Evolutionary conservation across 495 filamentous ascomycete genomes (phyloP).

Genomic region (Aspergillus bertholletiae): DNA sequence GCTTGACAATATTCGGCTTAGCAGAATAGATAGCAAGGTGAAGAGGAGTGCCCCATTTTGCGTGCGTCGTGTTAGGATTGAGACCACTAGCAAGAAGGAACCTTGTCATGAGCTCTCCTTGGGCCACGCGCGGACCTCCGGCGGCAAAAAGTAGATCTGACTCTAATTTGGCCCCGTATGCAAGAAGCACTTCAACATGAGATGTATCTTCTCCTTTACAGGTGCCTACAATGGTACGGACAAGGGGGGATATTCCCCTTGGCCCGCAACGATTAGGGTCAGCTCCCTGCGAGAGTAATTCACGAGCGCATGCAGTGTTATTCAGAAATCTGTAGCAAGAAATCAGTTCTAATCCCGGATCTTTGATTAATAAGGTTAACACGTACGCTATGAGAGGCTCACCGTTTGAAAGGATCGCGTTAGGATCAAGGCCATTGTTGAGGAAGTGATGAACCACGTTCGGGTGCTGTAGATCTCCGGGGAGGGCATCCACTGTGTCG

Average conservation of each 20-base stretch:
- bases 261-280: slow-evolving; percentile 4
- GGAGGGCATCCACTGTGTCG: background rate
- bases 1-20: slow-evolving; percentile 7
- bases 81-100: slow-evolving; percentile 13
- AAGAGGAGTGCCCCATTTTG: slow-evolving; percentile 11
- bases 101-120: slow-evolving; percentile 9
- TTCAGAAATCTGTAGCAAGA: background rate
- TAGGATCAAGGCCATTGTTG: slow-evolving; percentile 91
- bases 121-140: slow-evolving; percentile 1
- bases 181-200: slow-evolving; percentile 5
- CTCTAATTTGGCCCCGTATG: slow-evolving; percentile 7
- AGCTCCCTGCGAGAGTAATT: slow-evolving; percentile 13
- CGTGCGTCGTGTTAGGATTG: slow-evolving; percentile 9
- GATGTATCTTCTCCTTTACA: background rate
- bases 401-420: slow-evolving; percentile 70
- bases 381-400: slow-evolving; percentile 9
- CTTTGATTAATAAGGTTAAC: background rate
- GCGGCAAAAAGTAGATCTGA: slow-evolving; percentile 8
- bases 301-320: slow-evolving; percentile 8
- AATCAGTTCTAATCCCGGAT: background rate
- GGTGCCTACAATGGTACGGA: background rate
- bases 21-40: slow-evolving; percentile 6
- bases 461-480: background rate
- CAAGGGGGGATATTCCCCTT: slow-evolving; percentile 1
- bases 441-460: slow-evolving; percentile 19